A percentile compares a stretch with the other conserved stretches of the same genome.
Evolutionary conservation across 2,329 filamentous ascomycete genomes (phyloP).

Genomic region (Passalora sequoiae): DNA sequence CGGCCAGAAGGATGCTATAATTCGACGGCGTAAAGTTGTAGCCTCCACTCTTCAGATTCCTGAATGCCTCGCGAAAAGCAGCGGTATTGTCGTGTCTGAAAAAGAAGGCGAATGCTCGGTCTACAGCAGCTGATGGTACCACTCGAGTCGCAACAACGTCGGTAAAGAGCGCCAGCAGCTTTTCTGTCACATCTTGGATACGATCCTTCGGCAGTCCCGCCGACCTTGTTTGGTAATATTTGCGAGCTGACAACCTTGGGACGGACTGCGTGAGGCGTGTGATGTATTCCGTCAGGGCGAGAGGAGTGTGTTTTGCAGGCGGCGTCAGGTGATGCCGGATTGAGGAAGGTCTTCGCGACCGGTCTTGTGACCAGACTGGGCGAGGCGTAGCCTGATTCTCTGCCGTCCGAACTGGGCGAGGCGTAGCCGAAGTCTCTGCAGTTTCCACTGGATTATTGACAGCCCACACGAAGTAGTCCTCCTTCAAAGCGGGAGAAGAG

Average conservation of each 20-base stretch:
- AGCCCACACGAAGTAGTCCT: neutral
- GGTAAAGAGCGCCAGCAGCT: slow-evolving; percentile 18
- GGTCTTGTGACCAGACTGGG: slow-evolving; percentile 2
- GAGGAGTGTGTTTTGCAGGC: neutral
- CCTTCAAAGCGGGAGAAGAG: too few species aligned
- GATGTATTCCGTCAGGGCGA: neutral
- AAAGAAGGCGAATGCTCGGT: slow-evolving; percentile 21
- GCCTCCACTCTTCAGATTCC: slow-evolving; percentile 16
- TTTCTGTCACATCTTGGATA: slow-evolving; percentile 12
- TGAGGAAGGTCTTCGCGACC: neutral
- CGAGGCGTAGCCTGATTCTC: neutral
- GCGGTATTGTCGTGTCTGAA: slow-evolving; percentile 13
- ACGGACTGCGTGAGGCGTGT: neutral
- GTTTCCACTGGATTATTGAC: neutral
- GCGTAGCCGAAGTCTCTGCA: neutral
- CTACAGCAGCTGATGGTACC: slow-evolving; percentile 20
- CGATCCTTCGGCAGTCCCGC: slow-evolving; percentile 11
- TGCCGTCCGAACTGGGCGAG: too few species aligned
- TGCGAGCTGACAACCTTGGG: neutral
- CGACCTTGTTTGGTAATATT: neutral
- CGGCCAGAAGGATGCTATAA: slow-evolving; percentile 25
- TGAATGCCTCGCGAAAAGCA: slow-evolving; percentile 4
- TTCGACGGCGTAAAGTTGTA: slow-evolving; percentile 14
- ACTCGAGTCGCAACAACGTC: slow-evolving; percentile 6
- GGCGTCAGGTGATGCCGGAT: neutral